A percentile compares a stretch with the other conserved stretches of the same genome.
phyloP scores from a whole-genome alignment of 768 basidiomycete species.

The Boletus rubescentipes region DNA sequence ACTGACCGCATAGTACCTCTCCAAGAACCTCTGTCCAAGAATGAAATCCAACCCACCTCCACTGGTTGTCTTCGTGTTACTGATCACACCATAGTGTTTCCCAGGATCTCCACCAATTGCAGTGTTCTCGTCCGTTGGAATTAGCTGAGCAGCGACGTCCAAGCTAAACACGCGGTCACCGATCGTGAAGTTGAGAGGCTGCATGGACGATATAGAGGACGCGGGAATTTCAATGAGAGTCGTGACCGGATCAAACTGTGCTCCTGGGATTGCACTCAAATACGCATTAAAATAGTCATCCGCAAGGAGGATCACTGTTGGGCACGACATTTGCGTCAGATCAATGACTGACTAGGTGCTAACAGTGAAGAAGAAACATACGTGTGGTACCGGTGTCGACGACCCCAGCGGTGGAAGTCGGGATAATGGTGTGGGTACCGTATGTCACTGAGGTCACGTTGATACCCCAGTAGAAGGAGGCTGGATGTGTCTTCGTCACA shows the following conservation, averaged over 20 bases:
- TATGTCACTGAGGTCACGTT: conserved; percentile 21
- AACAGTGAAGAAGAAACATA: conserved; percentile 5
- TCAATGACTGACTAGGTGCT: too few relatives aligned
- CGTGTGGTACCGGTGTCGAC: conserved; percentile 31
- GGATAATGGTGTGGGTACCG: conserved; percentile 13
- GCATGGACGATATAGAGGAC: conserved; percentile 13
- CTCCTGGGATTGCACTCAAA: conserved; percentile 14
- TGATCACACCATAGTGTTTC: conserved; percentile 14
- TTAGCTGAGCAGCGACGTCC: conserved; percentile 22
- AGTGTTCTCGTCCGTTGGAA: conserved; percentile 16
- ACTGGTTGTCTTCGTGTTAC: neutral
- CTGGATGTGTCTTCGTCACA: conserved; percentile 26
- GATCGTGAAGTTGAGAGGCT: conserved; percentile 16
- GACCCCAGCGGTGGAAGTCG: conserved; percentile 23
- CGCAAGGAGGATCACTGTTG: conserved; percentile 23
- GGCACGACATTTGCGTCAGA: neutral
- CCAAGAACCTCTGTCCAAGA: neutral
- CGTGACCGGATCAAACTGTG: neutral
- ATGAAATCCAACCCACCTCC: neutral
- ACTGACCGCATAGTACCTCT: neutral
- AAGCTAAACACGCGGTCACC: conserved; percentile 5
- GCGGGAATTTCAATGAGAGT: conserved; percentile 14
- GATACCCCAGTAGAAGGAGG: conserved; percentile 29
- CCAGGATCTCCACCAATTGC: conserved; percentile 9
- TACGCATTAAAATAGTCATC: conserved; percentile 17